Conservation (phyloP, 257 asterid genomes). For the Lycium ferocissimum region DNA sequence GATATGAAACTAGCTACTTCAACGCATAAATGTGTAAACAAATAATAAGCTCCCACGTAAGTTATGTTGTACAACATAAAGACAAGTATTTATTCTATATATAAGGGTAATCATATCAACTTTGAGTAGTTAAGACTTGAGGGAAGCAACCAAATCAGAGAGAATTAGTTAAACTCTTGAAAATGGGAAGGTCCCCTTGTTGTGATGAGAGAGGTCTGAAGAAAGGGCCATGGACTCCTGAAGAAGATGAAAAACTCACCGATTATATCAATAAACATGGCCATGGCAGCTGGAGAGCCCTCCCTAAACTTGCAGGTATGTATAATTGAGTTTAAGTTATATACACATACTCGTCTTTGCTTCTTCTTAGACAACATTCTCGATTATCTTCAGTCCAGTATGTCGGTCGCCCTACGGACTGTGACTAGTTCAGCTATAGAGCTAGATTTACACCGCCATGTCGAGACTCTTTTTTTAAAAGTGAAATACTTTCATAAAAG, state of each 20-base stretch:
- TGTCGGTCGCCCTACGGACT: not conserved
- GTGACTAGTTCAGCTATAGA: not conserved
- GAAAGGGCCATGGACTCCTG: constrained; percentile 28
- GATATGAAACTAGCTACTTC: not conserved
- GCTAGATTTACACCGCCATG: not conserved
- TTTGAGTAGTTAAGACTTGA: constrained; percentile 9
- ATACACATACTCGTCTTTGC: not conserved
- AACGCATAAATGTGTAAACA: not conserved
- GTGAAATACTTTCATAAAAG: not conserved
- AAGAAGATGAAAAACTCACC: constrained; percentile 40
- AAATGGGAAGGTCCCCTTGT: constrained; percentile 49
- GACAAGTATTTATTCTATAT: not conserved
- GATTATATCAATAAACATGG: constrained; percentile 59
- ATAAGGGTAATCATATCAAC: not conserved
- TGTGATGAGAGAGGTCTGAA: constrained; percentile 22
- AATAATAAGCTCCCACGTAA: not conserved
- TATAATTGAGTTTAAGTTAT: no score
- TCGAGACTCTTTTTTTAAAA: not conserved
- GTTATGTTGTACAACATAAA: constrained; percentile 9
- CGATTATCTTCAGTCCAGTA: not conserved
- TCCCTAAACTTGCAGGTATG: constrained; percentile 63
- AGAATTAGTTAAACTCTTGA: constrained; percentile 30
- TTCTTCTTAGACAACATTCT: not conserved
- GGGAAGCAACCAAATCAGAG: not conserved
- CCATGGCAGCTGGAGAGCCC: constrained; percentile 83